Evolutionary conservation across 2,329 filamentous ascomycete genomes (phyloP).

Genomic region (Phyllachora maydis): DNA sequence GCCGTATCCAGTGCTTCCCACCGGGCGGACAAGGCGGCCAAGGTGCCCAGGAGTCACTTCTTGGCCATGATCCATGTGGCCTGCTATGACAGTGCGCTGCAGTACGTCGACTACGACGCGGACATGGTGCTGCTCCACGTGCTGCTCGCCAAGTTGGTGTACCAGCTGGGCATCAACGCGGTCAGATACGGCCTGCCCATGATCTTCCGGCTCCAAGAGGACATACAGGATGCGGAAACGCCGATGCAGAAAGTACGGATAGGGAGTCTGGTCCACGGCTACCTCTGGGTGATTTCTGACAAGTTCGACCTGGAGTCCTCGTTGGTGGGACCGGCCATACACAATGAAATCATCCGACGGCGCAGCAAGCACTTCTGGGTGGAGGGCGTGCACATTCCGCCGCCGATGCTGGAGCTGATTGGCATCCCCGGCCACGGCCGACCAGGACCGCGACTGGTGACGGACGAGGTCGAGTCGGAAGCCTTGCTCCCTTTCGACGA

Average conservation of each 20-base stretch:
- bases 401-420: slow-evolving; percentile 41
- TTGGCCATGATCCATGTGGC: slow-evolving; percentile 66
- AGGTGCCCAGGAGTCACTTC: slow-evolving; percentile 44
- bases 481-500: slow-evolving; percentile 58
- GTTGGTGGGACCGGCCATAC: slow-evolving; percentile 46
- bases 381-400: slow-evolving; percentile 49
- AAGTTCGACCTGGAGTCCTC: slow-evolving; percentile 59
- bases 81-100: slow-evolving; percentile 72
- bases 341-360: slow-evolving; percentile 56
- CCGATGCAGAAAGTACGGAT: slow-evolving; percentile 57
- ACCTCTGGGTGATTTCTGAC: slow-evolving; percentile 63
- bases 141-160: slow-evolving; percentile 52
- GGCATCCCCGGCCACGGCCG: slow-evolving; percentile 25
- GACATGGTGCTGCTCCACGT: slow-evolving; percentile 63
- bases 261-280: slow-evolving; percentile 72
- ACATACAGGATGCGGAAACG: slow-evolving; percentile 46
- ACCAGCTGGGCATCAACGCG: slow-evolving; percentile 66
- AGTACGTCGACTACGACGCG: slow-evolving; percentile 48
- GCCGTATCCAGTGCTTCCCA: slow-evolving; percentile 48
- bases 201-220: slow-evolving; percentile 74
- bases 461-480: slow-evolving; percentile 36
- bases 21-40: slow-evolving; percentile 30
- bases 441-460: slow-evolving; percentile 22
- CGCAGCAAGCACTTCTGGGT: slow-evolving; percentile 64
- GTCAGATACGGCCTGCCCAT: slow-evolving; percentile 64